Evolutionary conservation across 768 basidiomycete genomes (phyloP), one percentile per base, ranked within the genome.

Genomic region (Boletus reticuloceps): DNA sequence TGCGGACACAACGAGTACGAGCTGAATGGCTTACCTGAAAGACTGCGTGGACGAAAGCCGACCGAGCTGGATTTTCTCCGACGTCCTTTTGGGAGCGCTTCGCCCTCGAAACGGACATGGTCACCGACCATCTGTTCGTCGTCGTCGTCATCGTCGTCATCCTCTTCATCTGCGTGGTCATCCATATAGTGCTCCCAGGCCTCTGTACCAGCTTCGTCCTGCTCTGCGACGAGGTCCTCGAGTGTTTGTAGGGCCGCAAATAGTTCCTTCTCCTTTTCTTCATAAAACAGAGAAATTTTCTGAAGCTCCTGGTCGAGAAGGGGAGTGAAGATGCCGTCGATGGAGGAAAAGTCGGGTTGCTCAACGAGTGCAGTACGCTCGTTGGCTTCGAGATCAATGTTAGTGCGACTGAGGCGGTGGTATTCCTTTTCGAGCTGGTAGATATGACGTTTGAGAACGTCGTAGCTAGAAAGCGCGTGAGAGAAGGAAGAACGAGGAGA

Each of bases 361-460:
- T 73, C 71, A 37, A 90, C 77, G 29, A 93, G 77, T 2, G 82
- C 70, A 4, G 82, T 78, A 8, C 61, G 75, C 64, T 90, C 88
- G 54, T 80, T 82, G 12, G 85, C 77, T 63, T 91, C 89, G 40
- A 88, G 62, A 68, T 93, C 90, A 43, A 64, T 69, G 50, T 73
- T 74, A 13, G 69, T 54, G 13, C 65, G 55, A 11, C 73, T 71
- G 19, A 78, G 74, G 4, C 75, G 77, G 42, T 79, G 78, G 53
- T 91, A 83, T 56, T 85, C 81, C 69, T 89, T 91, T 74, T 94
- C 91, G 25, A 94, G 78, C 59, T 87, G 85, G 75, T 94, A 94
- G 36, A 95, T 88, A 57, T 82, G 81, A 59, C 89, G 89, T 73
- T 94, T 94, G 62, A 94, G 77, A 6, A 82, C 76, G 69, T 90